Evolutionary conservation across 2,329 filamentous ascomycete species (phyloP).

Genomic region (Aspergillus sp.): DNA sequence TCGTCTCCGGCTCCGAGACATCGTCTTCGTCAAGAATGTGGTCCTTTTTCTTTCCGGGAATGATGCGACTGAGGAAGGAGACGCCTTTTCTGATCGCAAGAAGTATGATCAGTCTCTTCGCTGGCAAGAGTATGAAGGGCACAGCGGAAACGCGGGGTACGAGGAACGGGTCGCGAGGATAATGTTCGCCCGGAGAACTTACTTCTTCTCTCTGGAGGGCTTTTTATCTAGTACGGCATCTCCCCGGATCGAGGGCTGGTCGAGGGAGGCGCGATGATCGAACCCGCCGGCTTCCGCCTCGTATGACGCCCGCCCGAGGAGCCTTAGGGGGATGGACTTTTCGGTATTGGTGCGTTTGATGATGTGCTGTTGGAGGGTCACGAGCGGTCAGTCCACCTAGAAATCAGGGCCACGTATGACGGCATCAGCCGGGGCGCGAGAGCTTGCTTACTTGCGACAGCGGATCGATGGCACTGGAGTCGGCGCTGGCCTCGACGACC

Average conservation of each 20-base stretch:
- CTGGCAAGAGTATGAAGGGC: too few species aligned
- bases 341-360: conserved; percentile 67
- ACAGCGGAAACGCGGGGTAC: too few species aligned
- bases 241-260: conserved; percentile 28
- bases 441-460: conserved; percentile 58
- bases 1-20: conserved; percentile 68
- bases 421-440: not conserved
- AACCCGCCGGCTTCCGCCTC: conserved; percentile 41
- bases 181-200: conserved; percentile 28
- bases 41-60: conserved; percentile 72
- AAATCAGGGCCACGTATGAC: not conserved
- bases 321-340: conserved; percentile 51
- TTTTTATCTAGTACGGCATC: conserved; percentile 35
- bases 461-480: conserved; percentile 59
- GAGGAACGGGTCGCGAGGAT: too few species aligned
- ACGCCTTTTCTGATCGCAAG: conserved; percentile 67
- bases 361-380: conserved; percentile 51
- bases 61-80: conserved; percentile 86
- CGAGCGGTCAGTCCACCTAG: not conserved
- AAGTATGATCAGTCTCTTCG: not conserved
- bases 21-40: conserved; percentile 51
- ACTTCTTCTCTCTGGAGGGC: conserved; percentile 64
- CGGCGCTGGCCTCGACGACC: conserved; percentile 27
- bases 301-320: conserved; percentile 39
- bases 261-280: conserved; percentile 30